These are phyloP conservation scores for Tricholoma terreum DNA, from an alignment of 768 basidiomycete species.

Conservation along the genomic window DNA sequence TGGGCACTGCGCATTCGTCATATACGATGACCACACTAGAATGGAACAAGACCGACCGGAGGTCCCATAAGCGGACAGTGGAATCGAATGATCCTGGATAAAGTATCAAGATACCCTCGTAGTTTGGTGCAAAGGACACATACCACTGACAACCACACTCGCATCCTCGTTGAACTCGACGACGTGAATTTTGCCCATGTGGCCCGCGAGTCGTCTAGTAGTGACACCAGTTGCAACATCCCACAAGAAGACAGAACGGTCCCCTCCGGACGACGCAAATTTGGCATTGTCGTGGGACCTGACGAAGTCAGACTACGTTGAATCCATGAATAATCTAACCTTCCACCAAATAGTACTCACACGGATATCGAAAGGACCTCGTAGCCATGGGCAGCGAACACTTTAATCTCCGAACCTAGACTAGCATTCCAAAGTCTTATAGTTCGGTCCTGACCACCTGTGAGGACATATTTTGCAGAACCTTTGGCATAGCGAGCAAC, in stretches of 20 bases:
- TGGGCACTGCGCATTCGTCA: slow-evolving; percentile 49
- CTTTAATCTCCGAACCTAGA: slow-evolving; percentile 85
- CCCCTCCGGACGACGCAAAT: slow-evolving; percentile 92
- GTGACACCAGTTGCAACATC: slow-evolving; percentile 89
- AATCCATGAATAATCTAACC: not conserved
- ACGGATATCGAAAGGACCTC: slow-evolving; percentile 90
- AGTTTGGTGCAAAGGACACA: slow-evolving; percentile 10
- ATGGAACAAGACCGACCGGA: slow-evolving; percentile 55
- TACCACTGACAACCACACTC: slow-evolving; percentile 85
- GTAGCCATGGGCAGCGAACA: slow-evolving; percentile 89
- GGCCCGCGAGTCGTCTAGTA: slow-evolving; percentile 78
- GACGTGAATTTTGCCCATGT: slow-evolving; percentile 85
- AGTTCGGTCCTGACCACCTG: slow-evolving; percentile 89
- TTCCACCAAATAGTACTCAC: slow-evolving; percentile 43
- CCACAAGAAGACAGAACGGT: slow-evolving; percentile 92
- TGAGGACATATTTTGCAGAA: slow-evolving; percentile 82
- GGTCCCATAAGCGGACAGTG: slow-evolving; percentile 88
- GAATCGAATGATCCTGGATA: slow-evolving; percentile 86
- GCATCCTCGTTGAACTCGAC: slow-evolving; percentile 91
- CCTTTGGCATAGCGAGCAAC: slow-evolving; percentile 92
- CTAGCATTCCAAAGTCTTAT: slow-evolving; percentile 90
- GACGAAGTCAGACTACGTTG: not conserved
- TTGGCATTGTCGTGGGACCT: slow-evolving; percentile 92
- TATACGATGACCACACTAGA: not conserved
- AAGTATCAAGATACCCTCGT: not conserved